These are phyloP conservation scores for Cercophora newfieldiana DNA, from an alignment of 495 filamentous ascomycete species.

Conservation along the genomic window DNA sequence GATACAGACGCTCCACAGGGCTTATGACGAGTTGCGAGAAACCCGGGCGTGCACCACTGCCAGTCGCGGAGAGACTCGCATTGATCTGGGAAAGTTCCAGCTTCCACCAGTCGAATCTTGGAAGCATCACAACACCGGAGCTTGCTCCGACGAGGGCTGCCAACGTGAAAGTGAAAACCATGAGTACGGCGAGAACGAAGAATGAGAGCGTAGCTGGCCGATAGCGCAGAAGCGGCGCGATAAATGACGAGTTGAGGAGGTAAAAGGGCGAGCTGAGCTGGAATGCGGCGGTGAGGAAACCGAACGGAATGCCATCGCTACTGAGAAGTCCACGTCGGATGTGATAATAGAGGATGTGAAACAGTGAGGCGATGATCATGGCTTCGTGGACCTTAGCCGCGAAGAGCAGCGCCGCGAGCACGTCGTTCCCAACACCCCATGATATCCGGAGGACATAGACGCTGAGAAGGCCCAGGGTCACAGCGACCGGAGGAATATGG, in stretches of 20 bases:
- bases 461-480: neutral
- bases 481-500: neutral
- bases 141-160: neutral
- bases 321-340: conserved; percentile 4
- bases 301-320: neutral
- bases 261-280: conserved; percentile 5
- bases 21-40: neutral
- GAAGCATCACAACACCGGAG: neutral
- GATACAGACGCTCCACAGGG: neutral
- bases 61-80: neutral
- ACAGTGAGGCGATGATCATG: conserved; percentile 8
- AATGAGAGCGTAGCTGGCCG: neutral
- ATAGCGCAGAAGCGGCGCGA: neutral
- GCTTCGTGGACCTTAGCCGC: conserved; percentile 14
- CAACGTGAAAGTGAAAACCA: neutral
- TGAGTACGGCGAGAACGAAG: neutral
- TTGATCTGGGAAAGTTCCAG: neutral
- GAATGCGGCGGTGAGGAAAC: conserved; percentile 1
- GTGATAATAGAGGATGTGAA: conserved; percentile 13
- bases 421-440: neutral
- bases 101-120: neutral
- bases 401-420: conserved; percentile 4
- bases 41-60: too few relatives aligned
- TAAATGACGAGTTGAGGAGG: neutral
- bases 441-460: neutral